Evolutionary conservation across 163 green algal genomes (phyloP).

Genomic region (Smithsoniella earleae): DNA sequence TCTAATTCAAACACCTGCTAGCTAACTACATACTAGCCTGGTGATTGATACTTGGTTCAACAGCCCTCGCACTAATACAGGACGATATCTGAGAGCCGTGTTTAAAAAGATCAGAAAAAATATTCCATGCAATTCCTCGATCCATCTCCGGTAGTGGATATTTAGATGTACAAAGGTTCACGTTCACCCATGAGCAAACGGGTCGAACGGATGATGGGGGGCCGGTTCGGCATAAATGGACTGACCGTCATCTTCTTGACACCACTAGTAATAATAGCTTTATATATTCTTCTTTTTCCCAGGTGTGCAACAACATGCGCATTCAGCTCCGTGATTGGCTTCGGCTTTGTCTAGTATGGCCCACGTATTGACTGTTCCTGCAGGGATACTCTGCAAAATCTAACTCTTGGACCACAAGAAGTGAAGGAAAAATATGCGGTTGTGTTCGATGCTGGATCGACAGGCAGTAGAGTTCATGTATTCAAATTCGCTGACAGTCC

Average conservation of each 20-base stretch:
- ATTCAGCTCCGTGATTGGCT: too few species aligned
- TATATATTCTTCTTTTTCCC: conserved; percentile 26
- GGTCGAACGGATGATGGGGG: too few species aligned
- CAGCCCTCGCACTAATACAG: too few species aligned
- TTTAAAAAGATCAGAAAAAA: too few species aligned
- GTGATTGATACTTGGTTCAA: too few species aligned
- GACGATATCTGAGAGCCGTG: too few species aligned
- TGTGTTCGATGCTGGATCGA: conserved; percentile 92
- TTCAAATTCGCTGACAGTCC: conserved; percentile 65
- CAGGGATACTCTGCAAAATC: not conserved
- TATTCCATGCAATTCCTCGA: too few species aligned
- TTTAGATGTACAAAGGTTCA: too few species aligned
- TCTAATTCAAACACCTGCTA: too few species aligned
- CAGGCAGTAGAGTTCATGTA: conserved; percentile 78
- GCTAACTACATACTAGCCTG: too few species aligned
- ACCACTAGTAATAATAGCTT: not conserved
- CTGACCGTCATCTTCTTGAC: not conserved
- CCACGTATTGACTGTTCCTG: conserved; percentile 24
- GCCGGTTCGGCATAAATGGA: not conserved
- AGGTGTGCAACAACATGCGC: conserved; percentile 29
- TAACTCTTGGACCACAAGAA: not conserved
- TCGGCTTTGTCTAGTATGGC: conserved; percentile 15
- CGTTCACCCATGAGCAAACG: too few species aligned
- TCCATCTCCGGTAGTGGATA: too few species aligned
- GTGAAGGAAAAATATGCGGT: conserved; percentile 57